phyloP scores from a whole-genome alignment of 228 moss, liverwort and hornwort genomes.

The Sphagnum magellanicum region DNA sequence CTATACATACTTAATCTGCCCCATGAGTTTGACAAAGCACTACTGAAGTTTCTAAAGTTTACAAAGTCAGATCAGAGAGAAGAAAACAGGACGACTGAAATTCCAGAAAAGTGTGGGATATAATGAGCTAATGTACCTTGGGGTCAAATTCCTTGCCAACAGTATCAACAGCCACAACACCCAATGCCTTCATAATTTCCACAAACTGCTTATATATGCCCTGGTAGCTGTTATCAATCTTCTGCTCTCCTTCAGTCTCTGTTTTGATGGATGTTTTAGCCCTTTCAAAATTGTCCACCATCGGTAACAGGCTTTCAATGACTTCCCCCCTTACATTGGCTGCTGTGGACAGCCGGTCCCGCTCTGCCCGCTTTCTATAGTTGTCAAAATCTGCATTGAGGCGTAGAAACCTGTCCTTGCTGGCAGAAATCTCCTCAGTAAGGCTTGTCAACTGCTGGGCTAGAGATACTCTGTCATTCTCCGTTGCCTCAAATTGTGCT shows the following conservation, averaged over 20 bases:
- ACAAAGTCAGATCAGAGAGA: neutral
- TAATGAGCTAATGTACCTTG: constrained; percentile 23
- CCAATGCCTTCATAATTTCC: constrained; percentile 94
- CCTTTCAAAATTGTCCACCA: constrained; percentile 99
- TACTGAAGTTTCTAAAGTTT: neutral
- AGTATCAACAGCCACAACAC: constrained; percentile 89
- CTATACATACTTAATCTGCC: too few species aligned
- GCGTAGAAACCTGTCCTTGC: constrained; percentile 72
- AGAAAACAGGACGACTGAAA: neutral
- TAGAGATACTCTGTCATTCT: constrained; percentile 60
- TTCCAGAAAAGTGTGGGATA: neutral
- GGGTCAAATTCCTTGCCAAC: constrained; percentile 86
- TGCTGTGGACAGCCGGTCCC: constrained; percentile 64
- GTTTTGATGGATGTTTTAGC: constrained; percentile 78
- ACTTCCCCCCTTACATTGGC: constrained; percentile 73
- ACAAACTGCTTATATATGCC: constrained; percentile 99
- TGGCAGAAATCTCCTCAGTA: constrained; percentile 57
- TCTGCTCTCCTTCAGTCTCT: constrained; percentile 88
- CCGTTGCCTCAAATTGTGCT: constrained; percentile 38
- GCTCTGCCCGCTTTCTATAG: constrained; percentile 81
- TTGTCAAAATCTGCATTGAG: constrained; percentile 99
- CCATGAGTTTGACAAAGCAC: neutral
- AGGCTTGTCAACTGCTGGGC: constrained; percentile 59
- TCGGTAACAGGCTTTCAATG: constrained; percentile 81
- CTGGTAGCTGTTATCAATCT: constrained; percentile 94